These are phyloP conservation scores for Takakia lepidozioides DNA, from an alignment of 225 moss, liverwort and hornwort species.

Conservation along the genomic window DNA sequence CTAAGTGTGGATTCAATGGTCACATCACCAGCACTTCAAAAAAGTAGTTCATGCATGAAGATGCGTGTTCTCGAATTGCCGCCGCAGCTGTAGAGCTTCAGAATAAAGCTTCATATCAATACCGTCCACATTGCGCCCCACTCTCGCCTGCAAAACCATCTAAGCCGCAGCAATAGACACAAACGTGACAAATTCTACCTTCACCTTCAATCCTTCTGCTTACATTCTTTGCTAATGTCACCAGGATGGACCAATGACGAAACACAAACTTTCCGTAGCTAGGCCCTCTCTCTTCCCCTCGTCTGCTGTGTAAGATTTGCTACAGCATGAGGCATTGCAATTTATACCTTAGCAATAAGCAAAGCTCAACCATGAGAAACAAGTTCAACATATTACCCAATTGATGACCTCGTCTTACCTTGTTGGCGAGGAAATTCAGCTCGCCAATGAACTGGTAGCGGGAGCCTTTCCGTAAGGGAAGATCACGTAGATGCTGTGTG, in stretches of 20 bases:
- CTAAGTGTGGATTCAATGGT: too few species aligned
- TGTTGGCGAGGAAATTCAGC: conserved; percentile 32
- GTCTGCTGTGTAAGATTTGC: too few species aligned
- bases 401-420: too few species aligned
- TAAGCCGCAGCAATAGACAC: too few species aligned
- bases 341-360: background rate
- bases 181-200: too few species aligned
- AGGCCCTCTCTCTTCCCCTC: too few species aligned
- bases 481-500: conserved; percentile 41
- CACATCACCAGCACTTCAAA: too few species aligned
- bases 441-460: conserved; percentile 77
- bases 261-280: too few species aligned
- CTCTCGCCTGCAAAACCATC: conserved; percentile 57
- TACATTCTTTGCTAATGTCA: too few species aligned
- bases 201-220: too few species aligned
- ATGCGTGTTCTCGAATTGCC: conserved; percentile 45
- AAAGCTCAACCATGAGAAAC: background rate
- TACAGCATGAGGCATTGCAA: background rate
- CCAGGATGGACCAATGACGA: too few species aligned
- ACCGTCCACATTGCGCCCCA: conserved; percentile 77
- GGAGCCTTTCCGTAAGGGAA: conserved; percentile 44
- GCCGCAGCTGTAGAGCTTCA: conserved; percentile 57
- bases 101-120: conserved; percentile 56
- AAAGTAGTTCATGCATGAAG: background rate
- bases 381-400: conserved; percentile 18